phyloP scores from a whole-genome alignment of 176 grass and related monocot species.

The Saccharum spontaneum region DNA sequence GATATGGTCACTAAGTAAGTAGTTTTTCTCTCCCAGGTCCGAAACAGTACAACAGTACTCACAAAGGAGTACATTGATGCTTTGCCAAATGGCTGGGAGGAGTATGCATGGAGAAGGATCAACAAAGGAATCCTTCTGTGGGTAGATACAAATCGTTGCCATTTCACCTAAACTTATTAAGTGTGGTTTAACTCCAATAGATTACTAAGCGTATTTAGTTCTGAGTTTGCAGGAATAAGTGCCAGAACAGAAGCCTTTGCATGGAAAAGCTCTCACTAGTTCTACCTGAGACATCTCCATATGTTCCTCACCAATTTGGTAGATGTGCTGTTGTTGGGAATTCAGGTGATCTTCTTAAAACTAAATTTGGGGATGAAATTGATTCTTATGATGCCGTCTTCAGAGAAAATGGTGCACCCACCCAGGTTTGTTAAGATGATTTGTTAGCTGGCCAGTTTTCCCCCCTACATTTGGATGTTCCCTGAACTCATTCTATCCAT shows the following conservation, averaged over 20 bases:
- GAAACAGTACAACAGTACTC: conserved; percentile 93
- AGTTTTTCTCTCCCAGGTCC: conserved; percentile 57
- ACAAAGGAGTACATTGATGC: conserved; percentile 96
- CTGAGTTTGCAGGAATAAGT: conserved; percentile 61
- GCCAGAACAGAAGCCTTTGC: conserved; percentile 75
- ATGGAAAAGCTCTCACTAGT: conserved; percentile 89
- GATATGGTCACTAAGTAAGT: neutral
- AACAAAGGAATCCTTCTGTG: conserved; percentile 95
- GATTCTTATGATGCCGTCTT: conserved; percentile 88
- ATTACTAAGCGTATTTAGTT: conserved; percentile 33
- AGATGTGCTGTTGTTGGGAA: conserved; percentile 93
- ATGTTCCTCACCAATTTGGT: conserved; percentile 75
- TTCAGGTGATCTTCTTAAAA: conserved; percentile 97
- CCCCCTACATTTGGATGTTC: conserved; percentile 12
- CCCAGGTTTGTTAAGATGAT: conserved; percentile 65
- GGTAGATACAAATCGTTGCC: conserved; percentile 42
- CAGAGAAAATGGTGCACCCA: conserved; percentile 91
- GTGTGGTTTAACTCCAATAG: conserved; percentile 13
- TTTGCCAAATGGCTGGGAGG: conserved; percentile 92
- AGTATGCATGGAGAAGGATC: conserved; percentile 94
- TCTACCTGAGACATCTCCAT: conserved; percentile 76
- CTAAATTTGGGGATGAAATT: conserved; percentile 93
- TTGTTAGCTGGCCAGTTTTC: neutral
- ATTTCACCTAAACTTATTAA: conserved; percentile 2
- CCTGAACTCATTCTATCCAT: neutral